phyloP scores from a whole-genome alignment of 2,329 filamentous ascomycete genomes.

The Penicillium sp. region DNA sequence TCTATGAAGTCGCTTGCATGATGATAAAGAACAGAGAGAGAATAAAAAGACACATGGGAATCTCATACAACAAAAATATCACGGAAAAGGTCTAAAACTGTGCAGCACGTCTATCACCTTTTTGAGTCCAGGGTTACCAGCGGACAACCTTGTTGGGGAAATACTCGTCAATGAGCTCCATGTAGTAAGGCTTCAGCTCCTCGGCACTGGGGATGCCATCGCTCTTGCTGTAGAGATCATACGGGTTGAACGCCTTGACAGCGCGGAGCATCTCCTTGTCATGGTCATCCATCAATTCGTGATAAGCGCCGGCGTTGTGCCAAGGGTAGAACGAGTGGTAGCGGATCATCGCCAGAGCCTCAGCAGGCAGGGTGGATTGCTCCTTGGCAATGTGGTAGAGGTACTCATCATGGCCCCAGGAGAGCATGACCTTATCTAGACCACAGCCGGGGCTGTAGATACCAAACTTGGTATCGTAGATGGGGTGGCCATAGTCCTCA shows the following conservation, averaged over 20 bases:
- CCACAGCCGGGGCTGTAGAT: slow-evolving; percentile 82
- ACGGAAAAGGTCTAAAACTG: slow-evolving; percentile 7
- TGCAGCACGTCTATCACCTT: background rate
- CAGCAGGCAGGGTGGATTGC: slow-evolving; percentile 75
- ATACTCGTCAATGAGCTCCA: slow-evolving; percentile 74
- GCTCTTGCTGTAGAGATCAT: slow-evolving; percentile 90
- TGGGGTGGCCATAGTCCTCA: slow-evolving; percentile 70
- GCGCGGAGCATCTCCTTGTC: slow-evolving; percentile 79
- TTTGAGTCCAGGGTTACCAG: slow-evolving; percentile 58
- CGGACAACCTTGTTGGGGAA: slow-evolving; percentile 69
- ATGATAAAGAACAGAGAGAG: slow-evolving; percentile 1
- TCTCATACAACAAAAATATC: slow-evolving; percentile 16
- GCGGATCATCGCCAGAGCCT: slow-evolving; percentile 88
- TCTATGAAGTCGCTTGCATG: slow-evolving; percentile 20
- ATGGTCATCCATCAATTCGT: slow-evolving; percentile 79
- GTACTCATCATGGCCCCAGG: slow-evolving; percentile 68
- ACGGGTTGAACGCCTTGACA: slow-evolving; percentile 85
- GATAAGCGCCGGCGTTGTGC: slow-evolving; percentile 81
- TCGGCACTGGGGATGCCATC: slow-evolving; percentile 77
- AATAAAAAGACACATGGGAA: slow-evolving; percentile 22
- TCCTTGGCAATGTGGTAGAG: slow-evolving; percentile 81
- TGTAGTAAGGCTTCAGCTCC: slow-evolving; percentile 77
- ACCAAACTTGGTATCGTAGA: slow-evolving; percentile 76
- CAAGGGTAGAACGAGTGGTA: slow-evolving; percentile 94
- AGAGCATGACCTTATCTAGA: slow-evolving; percentile 84